These are phyloP conservation scores for Cladophialophora yegresii DNA, from an alignment of 2,329 filamentous ascomycete genomes.

Conservation along the genomic window DNA sequence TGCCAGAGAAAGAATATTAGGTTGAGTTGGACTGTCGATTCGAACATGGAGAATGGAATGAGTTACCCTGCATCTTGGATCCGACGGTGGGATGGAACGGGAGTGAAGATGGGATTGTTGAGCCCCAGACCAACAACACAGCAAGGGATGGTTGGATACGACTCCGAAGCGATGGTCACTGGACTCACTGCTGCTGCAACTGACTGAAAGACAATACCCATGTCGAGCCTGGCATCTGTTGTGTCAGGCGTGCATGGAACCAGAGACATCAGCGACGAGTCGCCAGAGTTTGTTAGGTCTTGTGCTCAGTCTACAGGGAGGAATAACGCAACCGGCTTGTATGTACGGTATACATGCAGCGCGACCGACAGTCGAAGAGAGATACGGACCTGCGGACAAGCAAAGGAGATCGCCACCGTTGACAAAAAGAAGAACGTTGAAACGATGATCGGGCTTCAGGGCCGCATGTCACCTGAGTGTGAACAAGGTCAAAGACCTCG, in stretches of 20 bases:
- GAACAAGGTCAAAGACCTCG: constrained; percentile 49
- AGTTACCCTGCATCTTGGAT: background rate
- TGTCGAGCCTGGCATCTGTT: background rate
- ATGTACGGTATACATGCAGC: background rate
- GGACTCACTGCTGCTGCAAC: background rate
- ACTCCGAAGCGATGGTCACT: background rate
- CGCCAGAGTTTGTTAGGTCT: background rate
- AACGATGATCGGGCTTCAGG: constrained; percentile 57
- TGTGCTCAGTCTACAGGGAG: background rate
- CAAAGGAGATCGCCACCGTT: constrained; percentile 46
- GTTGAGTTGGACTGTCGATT: too few species aligned
- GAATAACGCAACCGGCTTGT: background rate
- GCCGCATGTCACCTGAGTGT: constrained; percentile 50
- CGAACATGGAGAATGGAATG: too few species aligned
- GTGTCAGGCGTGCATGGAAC: background rate
- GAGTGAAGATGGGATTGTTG: background rate
- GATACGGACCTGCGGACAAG: constrained; percentile 41
- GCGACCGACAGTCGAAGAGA: too few species aligned
- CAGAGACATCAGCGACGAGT: background rate
- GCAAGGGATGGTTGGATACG: background rate
- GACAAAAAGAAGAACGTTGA: constrained; percentile 42
- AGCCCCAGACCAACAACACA: background rate
- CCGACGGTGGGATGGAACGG: background rate
- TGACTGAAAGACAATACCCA: background rate
- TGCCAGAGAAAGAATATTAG: too few species aligned